These are phyloP conservation scores for Novymonas esmeraldas DNA, from an alignment of 208 protist species.

Conservation along the genomic window DNA sequence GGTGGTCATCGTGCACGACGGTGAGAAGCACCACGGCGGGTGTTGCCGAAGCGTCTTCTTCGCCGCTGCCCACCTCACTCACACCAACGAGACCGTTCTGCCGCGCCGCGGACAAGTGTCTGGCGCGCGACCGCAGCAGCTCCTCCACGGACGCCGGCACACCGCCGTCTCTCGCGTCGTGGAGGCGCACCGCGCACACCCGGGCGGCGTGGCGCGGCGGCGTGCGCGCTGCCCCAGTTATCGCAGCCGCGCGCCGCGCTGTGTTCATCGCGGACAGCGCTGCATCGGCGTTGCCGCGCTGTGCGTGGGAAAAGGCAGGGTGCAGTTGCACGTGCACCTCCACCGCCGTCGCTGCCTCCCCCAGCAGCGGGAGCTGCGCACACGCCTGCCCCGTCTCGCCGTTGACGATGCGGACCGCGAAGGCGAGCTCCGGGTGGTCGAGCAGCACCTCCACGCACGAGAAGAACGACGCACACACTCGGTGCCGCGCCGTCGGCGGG, in stretches of 20 bases:
- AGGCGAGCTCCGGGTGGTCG: constrained; percentile 57
- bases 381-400: too few species aligned
- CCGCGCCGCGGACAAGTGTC: background rate
- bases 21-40: background rate
- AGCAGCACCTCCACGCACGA: constrained; percentile 43
- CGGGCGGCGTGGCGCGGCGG: background rate
- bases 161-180: constrained; percentile 1
- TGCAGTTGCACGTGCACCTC: constrained; percentile 32
- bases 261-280: background rate
- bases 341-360: background rate
- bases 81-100: background rate
- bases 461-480: constrained; percentile 16
- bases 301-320: constrained; percentile 39
- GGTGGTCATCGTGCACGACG: background rate
- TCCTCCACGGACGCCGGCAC: background rate
- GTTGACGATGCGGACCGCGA: constrained; percentile 41
- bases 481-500: background rate
- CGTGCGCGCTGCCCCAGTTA: background rate
- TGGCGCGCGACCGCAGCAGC: background rate
- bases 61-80: background rate
- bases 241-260: background rate
- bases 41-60: background rate
- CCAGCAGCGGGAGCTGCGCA: background rate
- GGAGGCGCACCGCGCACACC: background rate
- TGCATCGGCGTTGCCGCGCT: constrained; percentile 34